These are phyloP conservation scores for Fusarium xyrophilum DNA, from an alignment of 2,329 filamentous ascomycete species.

Conservation along the genomic window DNA sequence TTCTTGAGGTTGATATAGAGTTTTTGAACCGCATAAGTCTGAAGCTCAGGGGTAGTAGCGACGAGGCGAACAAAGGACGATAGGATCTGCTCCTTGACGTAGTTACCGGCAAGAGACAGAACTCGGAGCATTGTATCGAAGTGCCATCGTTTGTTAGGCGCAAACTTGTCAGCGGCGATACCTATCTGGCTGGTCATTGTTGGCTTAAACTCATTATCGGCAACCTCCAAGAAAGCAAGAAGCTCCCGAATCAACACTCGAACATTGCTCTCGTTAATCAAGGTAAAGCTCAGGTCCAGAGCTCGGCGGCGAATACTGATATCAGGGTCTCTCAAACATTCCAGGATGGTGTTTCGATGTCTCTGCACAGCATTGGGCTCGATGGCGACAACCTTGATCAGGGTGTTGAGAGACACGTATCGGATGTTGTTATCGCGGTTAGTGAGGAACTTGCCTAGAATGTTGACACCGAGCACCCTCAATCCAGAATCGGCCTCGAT, in stretches of 20 bases:
- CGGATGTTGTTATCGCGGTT: constrained; percentile 99
- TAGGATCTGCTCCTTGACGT: constrained; percentile 96
- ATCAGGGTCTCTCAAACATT: constrained; percentile 94
- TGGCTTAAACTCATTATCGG: constrained; percentile 98
- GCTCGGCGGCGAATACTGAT: constrained; percentile 96
- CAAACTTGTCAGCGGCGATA: constrained; percentile 93
- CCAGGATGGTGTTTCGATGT: constrained; percentile 95
- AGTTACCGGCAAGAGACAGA: constrained; percentile 91
- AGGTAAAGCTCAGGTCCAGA: constrained; percentile 95
- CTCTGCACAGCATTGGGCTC: constrained; percentile 97
- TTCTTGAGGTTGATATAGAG: constrained; percentile 90
- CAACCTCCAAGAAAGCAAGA: constrained; percentile 92
- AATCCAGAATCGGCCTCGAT: constrained; percentile 97
- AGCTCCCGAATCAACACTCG: constrained; percentile 91
- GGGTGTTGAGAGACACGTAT: constrained; percentile 95
- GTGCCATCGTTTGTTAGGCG: constrained; percentile 98
- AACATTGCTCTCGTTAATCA: constrained; percentile 97
- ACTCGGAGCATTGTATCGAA: constrained; percentile 97
- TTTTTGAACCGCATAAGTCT: constrained; percentile 96
- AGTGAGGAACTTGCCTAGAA: constrained; percentile 96
- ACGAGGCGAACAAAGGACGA: constrained; percentile 96
- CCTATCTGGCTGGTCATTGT: constrained; percentile 99
- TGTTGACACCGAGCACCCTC: constrained; percentile 94
- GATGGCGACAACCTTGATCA: constrained; percentile 97
- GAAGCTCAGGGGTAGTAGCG: constrained; percentile 90